Evolutionary conservation across 176 grass and related monocot species (phyloP).

Genomic region (Oryza australiensis): DNA sequence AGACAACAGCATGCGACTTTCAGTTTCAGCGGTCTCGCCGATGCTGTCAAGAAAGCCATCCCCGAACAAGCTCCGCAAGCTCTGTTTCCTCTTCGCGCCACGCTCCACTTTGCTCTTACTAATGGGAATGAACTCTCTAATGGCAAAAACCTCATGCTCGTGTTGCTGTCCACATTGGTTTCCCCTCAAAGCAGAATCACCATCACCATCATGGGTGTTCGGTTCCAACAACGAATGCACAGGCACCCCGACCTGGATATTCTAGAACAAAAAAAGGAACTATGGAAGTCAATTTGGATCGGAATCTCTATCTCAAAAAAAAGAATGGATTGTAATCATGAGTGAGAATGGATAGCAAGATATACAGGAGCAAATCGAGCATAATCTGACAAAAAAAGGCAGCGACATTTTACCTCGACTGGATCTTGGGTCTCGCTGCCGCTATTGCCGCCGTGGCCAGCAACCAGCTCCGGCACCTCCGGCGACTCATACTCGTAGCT

Average conservation of each 20-base stretch:
- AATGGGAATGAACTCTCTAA: background rate
- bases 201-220: background rate
- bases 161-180: background rate
- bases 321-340: background rate
- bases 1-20: background rate
- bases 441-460: background rate
- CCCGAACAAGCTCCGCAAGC: constrained; percentile 38
- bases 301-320: background rate
- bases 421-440: constrained; percentile 57
- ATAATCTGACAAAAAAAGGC: background rate
- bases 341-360: background rate
- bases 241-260: background rate
- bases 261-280: background rate
- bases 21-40: background rate
- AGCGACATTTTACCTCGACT: constrained; percentile 28
- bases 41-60: constrained; percentile 29
- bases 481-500: constrained; percentile 72
- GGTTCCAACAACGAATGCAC: constrained; percentile 4
- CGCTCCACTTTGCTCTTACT: background rate
- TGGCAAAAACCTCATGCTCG: background rate
- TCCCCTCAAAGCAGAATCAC: background rate
- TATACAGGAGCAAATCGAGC: background rate
- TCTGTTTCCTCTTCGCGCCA: constrained; percentile 50
- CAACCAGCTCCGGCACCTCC: constrained; percentile 27
- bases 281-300: background rate